Evolutionary conservation across 495 filamentous ascomycete genomes (phyloP).

Genomic region (Neurospora sp.): DNA sequence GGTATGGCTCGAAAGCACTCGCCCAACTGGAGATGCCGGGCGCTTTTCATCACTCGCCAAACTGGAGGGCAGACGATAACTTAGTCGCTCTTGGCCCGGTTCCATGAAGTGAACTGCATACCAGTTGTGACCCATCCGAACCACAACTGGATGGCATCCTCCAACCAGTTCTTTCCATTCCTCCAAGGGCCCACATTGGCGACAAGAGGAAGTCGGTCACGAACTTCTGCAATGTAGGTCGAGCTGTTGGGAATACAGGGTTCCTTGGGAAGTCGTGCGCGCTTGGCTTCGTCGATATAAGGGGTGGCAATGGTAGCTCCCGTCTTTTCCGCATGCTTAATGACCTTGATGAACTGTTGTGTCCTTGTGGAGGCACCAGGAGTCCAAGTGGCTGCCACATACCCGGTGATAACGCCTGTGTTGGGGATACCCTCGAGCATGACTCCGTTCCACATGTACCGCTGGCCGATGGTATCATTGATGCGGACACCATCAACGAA

Average conservation of each 20-base stretch:
- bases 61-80: neutral
- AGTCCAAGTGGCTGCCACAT: slow-evolving; percentile 50
- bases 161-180: slow-evolving; percentile 19
- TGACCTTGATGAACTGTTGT: slow-evolving; percentile 25
- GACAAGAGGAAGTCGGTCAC: slow-evolving; percentile 20
- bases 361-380: slow-evolving; percentile 29
- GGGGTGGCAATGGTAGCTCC: slow-evolving; percentile 25
- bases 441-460: slow-evolving; percentile 44
- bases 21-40: neutral
- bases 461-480: slow-evolving; percentile 40
- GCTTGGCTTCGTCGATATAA: slow-evolving; percentile 7
- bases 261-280: slow-evolving; percentile 7
- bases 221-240: slow-evolving; percentile 23
- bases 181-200: slow-evolving; percentile 26
- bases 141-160: slow-evolving; percentile 17
- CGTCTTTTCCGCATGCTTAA: slow-evolving; percentile 25
- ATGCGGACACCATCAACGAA: slow-evolving; percentile 46
- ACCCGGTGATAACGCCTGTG: slow-evolving; percentile 26
- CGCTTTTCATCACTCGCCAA: neutral
- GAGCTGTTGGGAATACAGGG: slow-evolving; percentile 19
- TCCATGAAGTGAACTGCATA: slow-evolving; percentile 14
- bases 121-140: slow-evolving; percentile 23
- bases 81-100: neutral
- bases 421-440: slow-evolving; percentile 35
- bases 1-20: neutral